Percentiles rank a stretch among this genome's conserved stretches.
These are phyloP conservation scores for Achaetomium macrosporum DNA, from an alignment of 2,329 filamentous ascomycete species.

Conservation along the genomic window DNA sequence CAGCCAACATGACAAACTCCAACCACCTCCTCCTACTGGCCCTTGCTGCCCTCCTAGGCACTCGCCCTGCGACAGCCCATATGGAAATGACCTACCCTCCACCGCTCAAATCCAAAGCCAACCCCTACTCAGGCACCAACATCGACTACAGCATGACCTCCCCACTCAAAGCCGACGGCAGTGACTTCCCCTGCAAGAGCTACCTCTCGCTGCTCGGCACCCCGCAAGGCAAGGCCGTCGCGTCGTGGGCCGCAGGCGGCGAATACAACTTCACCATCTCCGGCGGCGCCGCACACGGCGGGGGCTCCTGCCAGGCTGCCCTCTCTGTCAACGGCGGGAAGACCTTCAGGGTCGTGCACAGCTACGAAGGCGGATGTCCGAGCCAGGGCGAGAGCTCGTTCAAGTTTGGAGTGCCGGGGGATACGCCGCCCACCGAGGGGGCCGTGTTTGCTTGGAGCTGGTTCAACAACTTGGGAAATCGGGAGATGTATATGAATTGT, in stretches of 20 bases:
- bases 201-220: constrained; percentile 43
- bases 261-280: constrained; percentile 57
- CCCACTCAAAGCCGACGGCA: constrained; percentile 55
- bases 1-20: constrained; percentile 1
- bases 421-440: constrained; percentile 47
- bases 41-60: constrained; percentile 30
- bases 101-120: constrained; percentile 46
- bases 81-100: constrained; percentile 50
- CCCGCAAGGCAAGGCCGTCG: constrained; percentile 45
- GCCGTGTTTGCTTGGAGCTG: constrained; percentile 72
- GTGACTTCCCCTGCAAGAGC: constrained; percentile 72
- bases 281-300: constrained; percentile 58
- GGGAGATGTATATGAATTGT: constrained; percentile 85
- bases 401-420: constrained; percentile 60
- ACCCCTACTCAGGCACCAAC: constrained; percentile 39
- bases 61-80: constrained; percentile 39
- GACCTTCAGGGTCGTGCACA: constrained; percentile 61
- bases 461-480: constrained; percentile 70
- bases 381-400: constrained; percentile 40
- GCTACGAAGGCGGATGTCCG: constrained; percentile 49
- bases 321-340: constrained; percentile 67
- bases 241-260: constrained; percentile 56
- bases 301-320: constrained; percentile 70
- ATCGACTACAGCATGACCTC: constrained; percentile 67
- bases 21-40: constrained; percentile 32